phyloP scores from a whole-genome alignment of 2,329 filamentous ascomycete genomes.

The Fusarium acutatum region DNA sequence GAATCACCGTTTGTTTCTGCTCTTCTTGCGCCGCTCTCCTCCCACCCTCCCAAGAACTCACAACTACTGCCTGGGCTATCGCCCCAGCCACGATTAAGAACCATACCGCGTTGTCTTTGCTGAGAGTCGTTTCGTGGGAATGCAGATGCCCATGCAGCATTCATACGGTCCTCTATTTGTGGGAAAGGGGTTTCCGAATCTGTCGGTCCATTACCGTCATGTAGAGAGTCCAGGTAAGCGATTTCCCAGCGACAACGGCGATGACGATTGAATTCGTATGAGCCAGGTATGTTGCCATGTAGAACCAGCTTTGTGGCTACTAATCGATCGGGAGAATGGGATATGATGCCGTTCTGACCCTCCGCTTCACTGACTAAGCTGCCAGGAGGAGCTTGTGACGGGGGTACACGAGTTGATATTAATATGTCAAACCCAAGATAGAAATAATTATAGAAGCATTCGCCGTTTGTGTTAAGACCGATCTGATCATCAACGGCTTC shows the following conservation, averaged over 20 bases:
- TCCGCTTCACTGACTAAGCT: constrained; percentile 31
- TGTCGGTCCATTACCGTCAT: constrained; percentile 56
- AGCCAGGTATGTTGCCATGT: constrained; percentile 93
- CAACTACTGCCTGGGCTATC: constrained; percentile 91
- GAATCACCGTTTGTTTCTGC: constrained; percentile 65
- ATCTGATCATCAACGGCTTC: constrained; percentile 66
- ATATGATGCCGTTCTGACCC: constrained; percentile 48
- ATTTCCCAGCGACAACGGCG: constrained; percentile 89
- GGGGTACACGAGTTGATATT: constrained; percentile 77
- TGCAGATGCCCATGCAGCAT: constrained; percentile 73
- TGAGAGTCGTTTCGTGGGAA: constrained; percentile 65
- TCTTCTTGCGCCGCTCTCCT: constrained; percentile 71
- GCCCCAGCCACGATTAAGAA: constrained; percentile 89
- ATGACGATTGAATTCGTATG: constrained; percentile 96
- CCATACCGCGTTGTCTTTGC: constrained; percentile 76
- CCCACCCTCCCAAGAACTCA: constrained; percentile 86
- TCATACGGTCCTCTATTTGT: constrained; percentile 74
- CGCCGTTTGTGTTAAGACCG: constrained; percentile 65
- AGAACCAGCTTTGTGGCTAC: constrained; percentile 92
- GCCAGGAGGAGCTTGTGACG: constrained; percentile 68
- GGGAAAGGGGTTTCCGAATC: constrained; percentile 82
- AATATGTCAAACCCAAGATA: constrained; percentile 93
- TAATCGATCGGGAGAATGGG: constrained; percentile 67
- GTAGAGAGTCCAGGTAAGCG: constrained; percentile 60
- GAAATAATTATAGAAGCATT: constrained; percentile 98